Conservation (phyloP, 768 basidiomycete genomes). For the Lactarius trivialis region DNA sequence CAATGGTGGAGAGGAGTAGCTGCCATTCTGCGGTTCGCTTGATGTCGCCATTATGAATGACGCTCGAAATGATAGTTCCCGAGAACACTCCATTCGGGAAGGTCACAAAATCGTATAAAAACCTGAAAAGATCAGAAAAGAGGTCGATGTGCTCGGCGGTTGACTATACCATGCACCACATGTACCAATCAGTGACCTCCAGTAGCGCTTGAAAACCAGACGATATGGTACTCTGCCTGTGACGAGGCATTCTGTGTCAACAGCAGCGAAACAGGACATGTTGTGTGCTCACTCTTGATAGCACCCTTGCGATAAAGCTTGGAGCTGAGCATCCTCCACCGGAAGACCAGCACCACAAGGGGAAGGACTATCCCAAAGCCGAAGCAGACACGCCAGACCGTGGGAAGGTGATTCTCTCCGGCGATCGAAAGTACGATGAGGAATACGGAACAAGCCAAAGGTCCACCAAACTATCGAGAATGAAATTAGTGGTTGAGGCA, state of each 20-base stretch:
- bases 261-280: neutral
- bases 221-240: slow-evolving; percentile 53
- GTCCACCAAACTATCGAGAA: slow-evolving; percentile 50
- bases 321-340: slow-evolving; percentile 65
- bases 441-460: slow-evolving; percentile 59
- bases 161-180: slow-evolving; percentile 57
- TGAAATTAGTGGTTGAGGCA: neutral
- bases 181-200: slow-evolving; percentile 63
- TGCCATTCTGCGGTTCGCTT: slow-evolving; percentile 64
- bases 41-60: slow-evolving; percentile 50
- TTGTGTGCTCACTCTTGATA: slow-evolving; percentile 45
- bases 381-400: slow-evolving; percentile 64
- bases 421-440: slow-evolving; percentile 63
- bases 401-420: slow-evolving; percentile 52
- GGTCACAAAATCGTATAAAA: slow-evolving; percentile 63
- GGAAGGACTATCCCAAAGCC: slow-evolving; percentile 58
- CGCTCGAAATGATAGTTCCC: slow-evolving; percentile 58
- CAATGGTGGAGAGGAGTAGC: slow-evolving; percentile 53
- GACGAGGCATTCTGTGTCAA: neutral
- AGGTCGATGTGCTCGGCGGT: neutral
- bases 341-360: slow-evolving; percentile 63
- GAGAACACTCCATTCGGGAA: slow-evolving; percentile 71
- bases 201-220: slow-evolving; percentile 56
- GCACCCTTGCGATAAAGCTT: slow-evolving; percentile 56
- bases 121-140: slow-evolving; percentile 35